Evolutionary conservation across 768 basidiomycete species (phyloP), one percentile per base, ranked within the genome.

Genomic region (Phaeotremella skinneri): DNA sequence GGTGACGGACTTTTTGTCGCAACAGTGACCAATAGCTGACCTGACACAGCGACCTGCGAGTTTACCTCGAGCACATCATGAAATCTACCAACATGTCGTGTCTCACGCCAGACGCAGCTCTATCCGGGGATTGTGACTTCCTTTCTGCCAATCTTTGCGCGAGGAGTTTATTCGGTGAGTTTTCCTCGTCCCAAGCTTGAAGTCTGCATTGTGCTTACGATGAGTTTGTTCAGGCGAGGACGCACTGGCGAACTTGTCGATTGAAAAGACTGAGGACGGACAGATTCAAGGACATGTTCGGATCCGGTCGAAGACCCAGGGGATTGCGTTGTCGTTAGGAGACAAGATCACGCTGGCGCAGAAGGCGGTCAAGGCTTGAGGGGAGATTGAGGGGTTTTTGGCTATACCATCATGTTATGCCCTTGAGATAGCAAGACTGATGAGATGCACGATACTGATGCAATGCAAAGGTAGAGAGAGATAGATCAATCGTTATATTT

Each of bases 81-180:
- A 87, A 88, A 69, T 85, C 89, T 20, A 99, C 94, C 47, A 97
- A 99, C 76, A 97, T 98, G 93, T 86, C 91, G 9, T 93, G 92
- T 72, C 82, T 99, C 25, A 99, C 94, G 17, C 92, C 94, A 0
- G 87, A 87, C 26, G 85, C 83, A 5, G 87, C 86, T 4, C 83
- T 91, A 52, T 91, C 91, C 21, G 94, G 94, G 51, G 92, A 98
- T 62, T 98, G 93, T 70, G 89, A 93, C 78, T 99, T 97, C 84
- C 80, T 98, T 32, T 90, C 90, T 5, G 94, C 92, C 26, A 97
- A 98, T 74, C 85, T 97, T 83, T 97, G 96, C 78, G 94, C 94
- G 16, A 84, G 88, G 57, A 91, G 90, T 79, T 73, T 94, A 64
- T 99, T 98, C 64, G 93, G 92, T 88, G 51, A 66, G 87, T 45